Percentiles rank a stretch among this genome's conserved stretches.
These are phyloP conservation scores for Xylaria polymorpha DNA, from an alignment of 2,329 filamentous ascomycete genomes.

Conservation along the genomic window DNA sequence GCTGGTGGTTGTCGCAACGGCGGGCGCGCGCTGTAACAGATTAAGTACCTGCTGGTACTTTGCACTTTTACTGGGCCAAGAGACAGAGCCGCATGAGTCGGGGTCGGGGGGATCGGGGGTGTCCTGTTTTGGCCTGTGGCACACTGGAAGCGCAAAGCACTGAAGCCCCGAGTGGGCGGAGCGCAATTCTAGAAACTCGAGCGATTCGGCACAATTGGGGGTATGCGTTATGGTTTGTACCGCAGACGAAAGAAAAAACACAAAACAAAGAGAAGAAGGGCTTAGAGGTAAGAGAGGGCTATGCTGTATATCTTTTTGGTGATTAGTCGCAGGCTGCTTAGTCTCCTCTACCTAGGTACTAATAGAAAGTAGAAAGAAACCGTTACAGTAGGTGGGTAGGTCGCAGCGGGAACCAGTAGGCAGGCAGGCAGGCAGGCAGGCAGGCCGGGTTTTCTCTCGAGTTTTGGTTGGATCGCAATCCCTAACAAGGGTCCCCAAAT, in stretches of 20 bases:
- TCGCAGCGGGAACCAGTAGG: not conserved
- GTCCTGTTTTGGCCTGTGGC: not conserved
- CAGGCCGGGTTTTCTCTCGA: conserved; percentile 5
- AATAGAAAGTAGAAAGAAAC: not conserved
- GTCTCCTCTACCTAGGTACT: not conserved
- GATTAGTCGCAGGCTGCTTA: conserved; percentile 1
- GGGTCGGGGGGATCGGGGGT: conserved; percentile 17
- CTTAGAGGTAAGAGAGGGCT: not conserved
- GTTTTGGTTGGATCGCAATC: conserved; percentile 4
- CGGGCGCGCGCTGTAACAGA: not conserved
- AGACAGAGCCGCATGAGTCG: conserved; percentile 36
- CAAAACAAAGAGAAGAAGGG: not conserved
- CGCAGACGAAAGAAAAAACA: not conserved
- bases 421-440: not conserved
- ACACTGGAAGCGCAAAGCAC: not conserved
- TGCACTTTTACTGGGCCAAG: not conserved
- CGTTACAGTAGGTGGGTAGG: not conserved
- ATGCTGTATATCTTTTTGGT: not conserved
- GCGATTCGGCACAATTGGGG: not conserved
- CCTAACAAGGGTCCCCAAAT: not conserved
- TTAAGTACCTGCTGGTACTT: not conserved
- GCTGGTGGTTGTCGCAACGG: not conserved
- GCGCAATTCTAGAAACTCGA: conserved; percentile 3
- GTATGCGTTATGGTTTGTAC: too few relatives aligned
- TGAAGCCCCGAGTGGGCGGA: not conserved